Evolutionary conservation across 2,329 filamentous ascomycete species (phyloP).

Genomic region (Neonectria neomacrospora): DNA sequence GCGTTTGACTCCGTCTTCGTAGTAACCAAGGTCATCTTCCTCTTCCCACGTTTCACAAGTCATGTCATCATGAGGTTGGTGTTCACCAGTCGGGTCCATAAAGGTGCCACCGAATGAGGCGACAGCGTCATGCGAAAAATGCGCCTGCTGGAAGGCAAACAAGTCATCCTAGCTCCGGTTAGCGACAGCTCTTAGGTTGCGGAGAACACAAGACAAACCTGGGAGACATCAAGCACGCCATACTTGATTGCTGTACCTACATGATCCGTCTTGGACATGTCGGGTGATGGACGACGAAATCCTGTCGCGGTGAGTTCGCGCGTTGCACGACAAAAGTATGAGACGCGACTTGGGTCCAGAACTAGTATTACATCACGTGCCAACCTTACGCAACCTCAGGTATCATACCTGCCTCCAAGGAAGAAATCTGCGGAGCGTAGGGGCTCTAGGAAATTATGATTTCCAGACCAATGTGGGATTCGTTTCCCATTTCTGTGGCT

Average conservation of each 20-base stretch:
- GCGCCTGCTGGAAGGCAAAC: slow-evolving; percentile 65
- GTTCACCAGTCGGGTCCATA: slow-evolving; percentile 47
- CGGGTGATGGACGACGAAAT: slow-evolving; percentile 22
- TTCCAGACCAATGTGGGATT: neutral
- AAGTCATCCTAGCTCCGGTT: slow-evolving; percentile 66
- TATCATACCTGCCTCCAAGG: slow-evolving; percentile 8
- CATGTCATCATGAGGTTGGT: slow-evolving; percentile 46
- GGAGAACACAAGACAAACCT: slow-evolving; percentile 33
- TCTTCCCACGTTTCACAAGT: slow-evolving; percentile 57
- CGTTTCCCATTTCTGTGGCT: neutral
- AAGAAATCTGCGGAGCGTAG: neutral
- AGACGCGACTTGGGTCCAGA: slow-evolving; percentile 26
- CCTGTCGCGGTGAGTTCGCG: slow-evolving; percentile 6
- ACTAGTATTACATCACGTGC: slow-evolving; percentile 40
- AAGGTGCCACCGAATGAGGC: slow-evolving; percentile 61
- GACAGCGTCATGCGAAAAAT: slow-evolving; percentile 65
- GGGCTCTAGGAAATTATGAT: neutral
- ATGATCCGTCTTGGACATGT: slow-evolving; percentile 38
- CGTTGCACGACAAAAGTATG: neutral
- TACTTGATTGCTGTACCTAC: slow-evolving; percentile 27
- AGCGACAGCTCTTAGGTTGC: slow-evolving; percentile 23
- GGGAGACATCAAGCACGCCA: slow-evolving; percentile 41
- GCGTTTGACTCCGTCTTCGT: slow-evolving; percentile 85
- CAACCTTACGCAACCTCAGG: slow-evolving; percentile 8
- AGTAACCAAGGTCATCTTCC: slow-evolving; percentile 82